Conservation (phyloP, 305 asterid species). For the Fraxinus albicans region DNA sequence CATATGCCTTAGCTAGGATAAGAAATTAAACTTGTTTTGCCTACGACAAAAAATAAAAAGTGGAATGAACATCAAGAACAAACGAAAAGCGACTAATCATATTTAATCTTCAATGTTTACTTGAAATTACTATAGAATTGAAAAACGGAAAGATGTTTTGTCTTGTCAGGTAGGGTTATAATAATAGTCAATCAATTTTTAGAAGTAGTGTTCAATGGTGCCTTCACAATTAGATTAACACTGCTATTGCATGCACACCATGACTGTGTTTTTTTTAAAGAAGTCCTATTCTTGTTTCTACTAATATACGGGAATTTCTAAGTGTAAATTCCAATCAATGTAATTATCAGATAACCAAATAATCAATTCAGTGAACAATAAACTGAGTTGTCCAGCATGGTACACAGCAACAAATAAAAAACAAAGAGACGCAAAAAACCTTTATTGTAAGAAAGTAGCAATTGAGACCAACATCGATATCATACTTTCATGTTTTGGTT, state of each 20-base stretch:
- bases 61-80: neutral
- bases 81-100: neutral
- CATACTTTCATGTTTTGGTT: neutral
- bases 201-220: neutral
- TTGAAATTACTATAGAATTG: neutral
- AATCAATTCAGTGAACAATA: neutral
- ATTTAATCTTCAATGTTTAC: neutral
- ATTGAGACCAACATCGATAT: slow-evolving; percentile 3
- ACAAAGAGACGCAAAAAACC: neutral
- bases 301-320: neutral
- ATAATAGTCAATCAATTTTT: neutral
- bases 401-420: neutral
- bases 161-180: neutral
- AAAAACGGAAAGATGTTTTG: neutral
- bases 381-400: neutral
- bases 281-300: neutral
- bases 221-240: neutral
- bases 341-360: neutral
- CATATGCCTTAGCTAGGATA: neutral
- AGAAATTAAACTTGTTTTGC: neutral
- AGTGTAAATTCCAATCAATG: neutral
- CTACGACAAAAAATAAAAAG: too few species aligned
- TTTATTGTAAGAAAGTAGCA: slow-evolving; percentile 1
- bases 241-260: neutral
- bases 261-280: neutral